Conservation (phyloP, 2,329 filamentous ascomycete species). For the Diaporthe citriasiana region DNA sequence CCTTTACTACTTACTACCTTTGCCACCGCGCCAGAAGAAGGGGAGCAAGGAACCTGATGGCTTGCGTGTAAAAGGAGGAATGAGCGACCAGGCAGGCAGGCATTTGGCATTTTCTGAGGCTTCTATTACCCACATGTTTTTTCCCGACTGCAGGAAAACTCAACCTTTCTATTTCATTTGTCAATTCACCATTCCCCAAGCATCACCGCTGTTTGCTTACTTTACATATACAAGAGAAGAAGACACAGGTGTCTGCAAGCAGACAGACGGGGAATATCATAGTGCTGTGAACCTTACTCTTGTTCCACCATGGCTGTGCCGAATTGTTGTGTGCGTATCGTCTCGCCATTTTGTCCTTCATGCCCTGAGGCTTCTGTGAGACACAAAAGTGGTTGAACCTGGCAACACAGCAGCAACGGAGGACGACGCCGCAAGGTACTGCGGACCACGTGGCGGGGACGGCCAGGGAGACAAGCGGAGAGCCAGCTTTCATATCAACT, state of each 20-base stretch:
- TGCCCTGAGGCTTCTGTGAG: background rate
- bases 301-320: too few species aligned
- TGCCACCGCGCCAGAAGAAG: constrained; percentile 13
- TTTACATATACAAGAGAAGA: constrained; percentile 50
- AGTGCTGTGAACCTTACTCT: constrained; percentile 36
- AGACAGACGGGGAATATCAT: constrained; percentile 42
- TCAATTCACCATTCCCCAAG: constrained; percentile 37
- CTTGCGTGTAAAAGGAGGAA: constrained; percentile 36
- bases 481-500: background rate
- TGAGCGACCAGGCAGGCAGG: constrained; percentile 38
- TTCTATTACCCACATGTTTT: constrained; percentile 35
- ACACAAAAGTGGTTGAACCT: background rate
- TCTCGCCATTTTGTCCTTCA: background rate
- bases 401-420: background rate
- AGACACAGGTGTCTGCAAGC: constrained; percentile 47
- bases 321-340: background rate
- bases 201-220: constrained; percentile 40
- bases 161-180: constrained; percentile 45
- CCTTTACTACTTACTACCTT: constrained; percentile 36
- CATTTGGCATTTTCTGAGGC: constrained; percentile 40
- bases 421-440: background rate
- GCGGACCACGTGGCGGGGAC: background rate
- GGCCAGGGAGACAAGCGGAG: background rate
- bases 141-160: constrained; percentile 27
- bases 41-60: constrained; percentile 29